Conservation (phyloP, 169 alveolate genomes). For the Plasmodium vivax region DNA sequence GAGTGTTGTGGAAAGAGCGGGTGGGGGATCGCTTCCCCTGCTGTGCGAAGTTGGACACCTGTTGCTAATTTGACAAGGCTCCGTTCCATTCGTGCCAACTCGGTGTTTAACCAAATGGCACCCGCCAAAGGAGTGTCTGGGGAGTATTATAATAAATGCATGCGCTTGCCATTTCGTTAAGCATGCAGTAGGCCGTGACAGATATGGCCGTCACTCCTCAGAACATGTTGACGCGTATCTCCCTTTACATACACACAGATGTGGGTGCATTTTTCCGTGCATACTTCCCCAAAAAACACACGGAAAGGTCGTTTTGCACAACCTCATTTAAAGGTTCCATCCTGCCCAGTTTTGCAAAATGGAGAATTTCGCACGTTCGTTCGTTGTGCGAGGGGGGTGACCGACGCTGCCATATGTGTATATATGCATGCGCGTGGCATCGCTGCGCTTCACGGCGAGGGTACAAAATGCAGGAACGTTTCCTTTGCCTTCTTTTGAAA, state of each 20-base stretch:
- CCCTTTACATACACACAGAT: not conserved
- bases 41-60: not conserved
- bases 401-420: not conserved
- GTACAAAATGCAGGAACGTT: not conserved
- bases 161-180: not conserved
- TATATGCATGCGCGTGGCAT: not conserved
- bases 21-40: not conserved
- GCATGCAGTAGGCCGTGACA: not conserved
- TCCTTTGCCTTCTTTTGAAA: not conserved
- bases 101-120: not conserved
- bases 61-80: not conserved
- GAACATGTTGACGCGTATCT: not conserved
- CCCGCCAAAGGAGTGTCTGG: not conserved
- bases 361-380: too few relatives aligned
- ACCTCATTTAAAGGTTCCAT: not conserved
- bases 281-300: not conserved
- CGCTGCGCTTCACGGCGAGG: not conserved
- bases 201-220: not conserved
- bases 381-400: not conserved
- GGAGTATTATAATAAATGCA: not conserved
- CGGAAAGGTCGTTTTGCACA: not conserved
- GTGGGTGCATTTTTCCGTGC: not conserved
- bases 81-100: not conserved
- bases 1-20: not conserved
- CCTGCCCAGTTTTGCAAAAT: not conserved